Percentiles rank a stretch among this genome's conserved stretches.
Evolutionary conservation across 2,329 filamentous ascomycete species (phyloP).

Genomic region (Nannizziopsis barbatae): DNA sequence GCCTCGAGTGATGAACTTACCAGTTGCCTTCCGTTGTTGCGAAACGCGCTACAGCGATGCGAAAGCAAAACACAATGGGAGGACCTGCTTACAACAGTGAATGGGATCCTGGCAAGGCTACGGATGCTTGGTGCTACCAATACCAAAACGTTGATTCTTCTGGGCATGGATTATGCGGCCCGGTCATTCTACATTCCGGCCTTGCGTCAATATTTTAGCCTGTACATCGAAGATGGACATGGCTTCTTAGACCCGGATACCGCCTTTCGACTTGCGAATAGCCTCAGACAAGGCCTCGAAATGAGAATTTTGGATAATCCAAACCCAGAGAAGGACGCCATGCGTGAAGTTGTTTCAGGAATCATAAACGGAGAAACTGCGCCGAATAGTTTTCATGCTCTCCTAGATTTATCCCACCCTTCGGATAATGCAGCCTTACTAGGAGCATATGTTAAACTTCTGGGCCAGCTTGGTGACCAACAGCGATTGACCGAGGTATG

Average conservation of each 20-base stretch:
- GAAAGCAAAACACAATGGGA: conserved; percentile 20
- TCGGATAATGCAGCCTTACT: conserved; percentile 4
- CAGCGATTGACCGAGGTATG: conserved; percentile 19
- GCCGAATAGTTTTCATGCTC: conserved; percentile 1
- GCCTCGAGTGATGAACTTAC: background rate
- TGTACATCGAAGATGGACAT: conserved; percentile 13
- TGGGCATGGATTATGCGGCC: conserved; percentile 26
- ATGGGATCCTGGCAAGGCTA: conserved; percentile 24
- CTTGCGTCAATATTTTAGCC: conserved; percentile 21
- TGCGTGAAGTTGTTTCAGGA: conserved; percentile 13
- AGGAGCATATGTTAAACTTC: conserved; percentile 9
- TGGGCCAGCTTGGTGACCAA: conserved; percentile 19
- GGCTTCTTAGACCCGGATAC: conserved; percentile 4
- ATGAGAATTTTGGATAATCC: conserved; percentile 8
- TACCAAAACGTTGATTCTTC: conserved; percentile 9
- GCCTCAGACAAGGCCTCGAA: conserved; percentile 13
- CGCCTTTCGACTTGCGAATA: conserved; percentile 19
- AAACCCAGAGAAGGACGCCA: background rate
- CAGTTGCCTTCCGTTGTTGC: conserved; percentile 11
- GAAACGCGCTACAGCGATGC: conserved; percentile 19
- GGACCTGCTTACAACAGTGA: conserved; percentile 25
- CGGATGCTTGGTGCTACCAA: conserved; percentile 15
- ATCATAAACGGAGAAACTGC: background rate
- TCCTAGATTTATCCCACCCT: conserved; percentile 8
- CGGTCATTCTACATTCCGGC: conserved; percentile 23